Base-by-base conservation (phyloP, 495 filamentous ascomycete genomes). In the Letharia lupina region DNA sequence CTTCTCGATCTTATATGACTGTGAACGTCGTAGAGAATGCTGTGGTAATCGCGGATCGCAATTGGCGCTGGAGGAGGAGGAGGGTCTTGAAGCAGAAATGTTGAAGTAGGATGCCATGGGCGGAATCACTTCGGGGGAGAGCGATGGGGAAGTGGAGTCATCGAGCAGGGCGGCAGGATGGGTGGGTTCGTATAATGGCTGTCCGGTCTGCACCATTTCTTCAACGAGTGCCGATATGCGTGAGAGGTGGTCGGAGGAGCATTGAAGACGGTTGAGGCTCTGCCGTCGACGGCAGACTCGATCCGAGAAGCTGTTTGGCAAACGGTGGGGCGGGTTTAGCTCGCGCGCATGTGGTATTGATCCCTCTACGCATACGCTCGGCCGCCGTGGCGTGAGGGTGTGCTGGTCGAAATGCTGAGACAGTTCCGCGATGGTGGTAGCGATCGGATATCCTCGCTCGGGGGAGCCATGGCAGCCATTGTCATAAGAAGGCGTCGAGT, bases 381-480 rank as follows among this genome's bases (percentile, higher is more conserved):
- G 61, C 20, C 41, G 60, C 40, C 54, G 58, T 58, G 66, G 23
- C 5, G 45, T n/a, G 4, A 70, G 52, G 23, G 40, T 61, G 16
- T 70, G 69, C 33, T 61, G 69, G 18, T 64, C 52, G 48, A 70
- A 64, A 16, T 63, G 66, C 16, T 63, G 59, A 42, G 69, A 68
- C 31, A 70, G 61, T n/a, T 68, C 66, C n/a, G 66, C 59, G 28
- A 70, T 60, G 50, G 60, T 59, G 20, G 40, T 68, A 8, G 56
- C 44, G 41, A 47, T 18, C 12, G 64, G 41, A 44, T 20, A 50
- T 15, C 47, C 23, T 42, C 45, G 20, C 41, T 61, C 59, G 15
- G 59, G 28, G 42, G 64, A 61, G 58, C n/a, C 37, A 35, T 45
- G 12, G 48, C 42, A 63, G 45, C 60, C 42, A 44, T 60, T 44